Base-by-base conservation (phyloP, 208 protist species). In the Angomonas deanei region DNA sequence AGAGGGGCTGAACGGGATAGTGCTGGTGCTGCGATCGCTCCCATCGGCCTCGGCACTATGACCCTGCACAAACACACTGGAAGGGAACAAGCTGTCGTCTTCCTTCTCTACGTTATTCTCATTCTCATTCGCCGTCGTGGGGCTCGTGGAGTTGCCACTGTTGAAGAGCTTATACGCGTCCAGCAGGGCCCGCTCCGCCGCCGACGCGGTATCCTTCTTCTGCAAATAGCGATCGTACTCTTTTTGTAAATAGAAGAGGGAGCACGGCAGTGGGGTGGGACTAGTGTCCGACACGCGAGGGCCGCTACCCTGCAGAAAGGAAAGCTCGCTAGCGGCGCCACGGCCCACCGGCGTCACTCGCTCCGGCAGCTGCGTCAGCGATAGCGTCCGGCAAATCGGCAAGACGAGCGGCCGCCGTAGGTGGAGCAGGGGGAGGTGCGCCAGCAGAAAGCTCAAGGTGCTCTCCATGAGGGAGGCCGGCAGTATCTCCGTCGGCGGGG, bases 341-440 rank as follows among this genome's bases (percentile, higher is more conserved):
- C 42, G 17, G 42, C 42, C 62, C 61, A 3, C 69, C n/a, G n/a
- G n/a, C n/a, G n/a, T n/a, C 65, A 60, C 70, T 33, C 74, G 66
- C 38, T 86, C 74, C 10, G 88, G 88, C 21, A 94, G 70, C 69
- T 87, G 74, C 23, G 83, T 89, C 49, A 92, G 72, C 49, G 78
- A 92, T n/a, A 74, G 54, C 57, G 79, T 68, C 33, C 91, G 15
- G 26, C 65, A 55, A 23, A 94, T 42, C 0, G 88, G 88, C 27
- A 94, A 64, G 19, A 92, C 75, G 11, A 91, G 72, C 1, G 85
- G 84, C 4, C 81, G 76, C 17, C 83, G 82, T 21, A 88, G 34
- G 48, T 80, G 73, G 11, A 63, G 46, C 23, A 91, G 59, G n/a
- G 88, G 88, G 21, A 91, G 48, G 61, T 91, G 77, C 27, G 68